Evolutionary conservation across 441 rosid genomes (phyloP), one percentile per base, ranked within the genome.

Genomic region (Eutrema salsugineum): DNA sequence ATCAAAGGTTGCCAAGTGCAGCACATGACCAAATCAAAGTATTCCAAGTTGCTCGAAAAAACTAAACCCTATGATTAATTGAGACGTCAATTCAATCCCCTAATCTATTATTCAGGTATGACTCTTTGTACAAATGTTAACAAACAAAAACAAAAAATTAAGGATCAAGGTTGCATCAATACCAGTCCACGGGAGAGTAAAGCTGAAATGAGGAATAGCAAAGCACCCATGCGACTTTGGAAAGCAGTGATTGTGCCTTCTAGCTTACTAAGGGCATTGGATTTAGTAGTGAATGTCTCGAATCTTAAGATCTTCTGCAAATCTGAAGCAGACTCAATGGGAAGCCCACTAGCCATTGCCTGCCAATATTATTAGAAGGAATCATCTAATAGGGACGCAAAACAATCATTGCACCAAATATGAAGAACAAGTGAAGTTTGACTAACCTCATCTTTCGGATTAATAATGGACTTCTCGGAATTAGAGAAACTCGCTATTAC

Each of bases 171-270:
- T n/a, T 33, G 53, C 2, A 22, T 54, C 36, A 20, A 75, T 89
- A 94, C 98, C 97, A 95, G 81, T 91, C 95, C 97, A 75, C 94
- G 89, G 76, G 99, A 91, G 61, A 95, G 91, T 70, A 95, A 80
- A 27, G 98, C 95, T 38, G 99, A 95, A 78, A 95, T 85, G 63
- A 95, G 97, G 84, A 95, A 93, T 11, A 93, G 84, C 80, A 93
- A 71, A 20, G 96, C 97, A 57, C 99, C 99, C 98, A 89, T 88
- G 49, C 94, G 94, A 78, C 97, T 93, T 79, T 83, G 90, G 80
- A 92, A 93, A 71, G 85, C 80, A 43, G 93, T 90, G 79, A 95
- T 78, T 70, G 81, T 73, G 32, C 66, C 77, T 76, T 86, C 78
- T 55, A 95, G 88, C 83, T 83, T 84, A 68, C 48, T 85, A 51